Percentiles rank a stretch among this genome's conserved stretches.
Evolutionary conservation across 768 basidiomycete species (phyloP).

Genomic region (Suillus placidus): DNA sequence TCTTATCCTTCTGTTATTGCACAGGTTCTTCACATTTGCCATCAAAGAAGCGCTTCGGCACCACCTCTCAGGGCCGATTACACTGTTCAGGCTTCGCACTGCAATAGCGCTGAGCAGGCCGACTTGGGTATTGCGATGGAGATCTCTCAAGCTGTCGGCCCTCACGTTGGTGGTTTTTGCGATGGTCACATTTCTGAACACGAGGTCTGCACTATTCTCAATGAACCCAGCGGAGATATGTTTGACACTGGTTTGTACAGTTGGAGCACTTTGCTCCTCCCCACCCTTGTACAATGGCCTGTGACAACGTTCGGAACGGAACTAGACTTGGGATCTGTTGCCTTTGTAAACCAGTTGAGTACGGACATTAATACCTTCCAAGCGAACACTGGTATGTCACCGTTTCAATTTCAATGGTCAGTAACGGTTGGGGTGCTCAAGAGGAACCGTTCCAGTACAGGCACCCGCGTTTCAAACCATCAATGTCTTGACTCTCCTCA

Average conservation of each 20-base stretch:
- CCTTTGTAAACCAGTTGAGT: background rate
- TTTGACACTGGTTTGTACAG: background rate
- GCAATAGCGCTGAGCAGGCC: slow-evolving; percentile 1
- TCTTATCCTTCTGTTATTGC: background rate
- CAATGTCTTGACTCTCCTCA: slow-evolving; percentile 2
- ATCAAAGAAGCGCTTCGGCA: background rate
- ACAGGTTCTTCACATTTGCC: background rate
- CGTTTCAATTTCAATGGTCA: background rate
- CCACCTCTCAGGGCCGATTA: background rate
- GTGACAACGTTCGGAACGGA: background rate
- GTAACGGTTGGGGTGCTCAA: background rate
- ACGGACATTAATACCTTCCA: fast-evolving
- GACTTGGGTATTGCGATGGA: background rate
- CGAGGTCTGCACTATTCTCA: background rate
- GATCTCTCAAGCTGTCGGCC: background rate
- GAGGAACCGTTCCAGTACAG: background rate
- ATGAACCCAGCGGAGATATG: background rate
- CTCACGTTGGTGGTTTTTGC: background rate
- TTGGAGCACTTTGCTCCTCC: slow-evolving; percentile 6
- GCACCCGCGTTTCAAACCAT: background rate
- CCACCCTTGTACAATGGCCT: background rate
- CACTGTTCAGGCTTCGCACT: background rate
- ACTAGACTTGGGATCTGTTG: background rate
- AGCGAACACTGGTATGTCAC: background rate
- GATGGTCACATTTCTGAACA: background rate